These are phyloP conservation scores for Nemania sp. DNA, from an alignment of 2,329 filamentous ascomycete species.

Conservation along the genomic window DNA sequence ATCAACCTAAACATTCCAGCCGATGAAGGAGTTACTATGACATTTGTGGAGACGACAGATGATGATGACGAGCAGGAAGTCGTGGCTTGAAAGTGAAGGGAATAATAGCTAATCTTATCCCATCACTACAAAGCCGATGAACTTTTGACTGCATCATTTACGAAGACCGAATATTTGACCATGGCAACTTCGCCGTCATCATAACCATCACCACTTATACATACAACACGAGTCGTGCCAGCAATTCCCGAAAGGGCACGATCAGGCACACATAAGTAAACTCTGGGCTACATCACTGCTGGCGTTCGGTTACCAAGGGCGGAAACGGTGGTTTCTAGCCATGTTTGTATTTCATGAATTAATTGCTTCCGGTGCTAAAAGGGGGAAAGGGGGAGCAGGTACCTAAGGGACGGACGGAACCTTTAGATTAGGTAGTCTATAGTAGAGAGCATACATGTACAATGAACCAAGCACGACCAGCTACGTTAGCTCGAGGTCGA, in stretches of 20 bases:
- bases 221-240: conserved; percentile 1
- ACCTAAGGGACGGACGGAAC: not conserved
- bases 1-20: conserved; percentile 61
- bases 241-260: conserved; percentile 7
- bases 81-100: conserved; percentile 35
- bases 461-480: conserved; percentile 19
- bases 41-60: conserved; percentile 58
- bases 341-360: conserved; percentile 15
- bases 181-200: not conserved
- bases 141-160: not conserved
- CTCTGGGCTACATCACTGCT: conserved; percentile 8
- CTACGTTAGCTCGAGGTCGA: conserved; percentile 12
- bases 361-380: conserved; percentile 34
- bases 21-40: conserved; percentile 60
- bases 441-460: conserved; percentile 29
- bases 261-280: not conserved
- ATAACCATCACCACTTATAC: conserved; percentile 16
- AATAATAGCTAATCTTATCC: not conserved
- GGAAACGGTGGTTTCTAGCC: conserved; percentile 19
- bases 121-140: not conserved
- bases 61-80: conserved; percentile 47
- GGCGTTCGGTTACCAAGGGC: conserved; percentile 30
- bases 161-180: not conserved
- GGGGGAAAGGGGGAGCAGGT: not conserved
- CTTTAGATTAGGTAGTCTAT: conserved; percentile 21